Percentiles rank a stretch among this genome's conserved stretches.
These are phyloP conservation scores for Pestalotiopsis sp. DNA, from an alignment of 2,329 filamentous ascomycete species.

Conservation along the genomic window DNA sequence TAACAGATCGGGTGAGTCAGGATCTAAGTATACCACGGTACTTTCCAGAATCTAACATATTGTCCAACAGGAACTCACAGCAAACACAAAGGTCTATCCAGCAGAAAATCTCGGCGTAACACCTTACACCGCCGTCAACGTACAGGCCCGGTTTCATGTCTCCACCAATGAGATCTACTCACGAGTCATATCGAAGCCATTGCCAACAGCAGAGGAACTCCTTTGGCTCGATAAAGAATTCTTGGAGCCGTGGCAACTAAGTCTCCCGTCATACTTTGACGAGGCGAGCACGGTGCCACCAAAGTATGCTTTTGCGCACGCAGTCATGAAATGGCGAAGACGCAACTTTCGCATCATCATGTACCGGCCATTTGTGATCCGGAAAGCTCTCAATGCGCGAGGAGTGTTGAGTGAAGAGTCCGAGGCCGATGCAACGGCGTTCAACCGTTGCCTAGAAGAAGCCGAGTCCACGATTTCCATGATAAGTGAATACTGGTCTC, in stretches of 20 bases:
- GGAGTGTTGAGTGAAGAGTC: constrained; percentile 17
- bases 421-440: constrained; percentile 24
- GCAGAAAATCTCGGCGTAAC: constrained; percentile 38
- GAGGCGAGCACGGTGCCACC: constrained; percentile 31
- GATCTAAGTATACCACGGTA: not conserved
- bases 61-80: constrained; percentile 27
- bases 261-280: constrained; percentile 36
- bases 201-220: constrained; percentile 40
- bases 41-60: too few species aligned
- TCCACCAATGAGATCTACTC: constrained; percentile 45
- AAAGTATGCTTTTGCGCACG: constrained; percentile 39
- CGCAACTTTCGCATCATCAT: constrained; percentile 48
- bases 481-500: constrained; percentile 38
- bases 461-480: constrained; percentile 39
- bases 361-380: constrained; percentile 46
- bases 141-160: constrained; percentile 45
- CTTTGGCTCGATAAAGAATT: constrained; percentile 38
- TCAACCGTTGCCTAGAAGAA: constrained; percentile 38
- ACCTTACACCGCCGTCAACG: constrained; percentile 42
- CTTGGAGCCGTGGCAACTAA: constrained; percentile 37
- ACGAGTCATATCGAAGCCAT: constrained; percentile 43
- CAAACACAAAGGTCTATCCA: constrained; percentile 33
- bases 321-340: constrained; percentile 43
- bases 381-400: constrained; percentile 29
- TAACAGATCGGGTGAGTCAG: constrained; percentile 21